Base-by-base conservation (phyloP, 345 rosid species). In the Toxicodendron radicans region DNA sequence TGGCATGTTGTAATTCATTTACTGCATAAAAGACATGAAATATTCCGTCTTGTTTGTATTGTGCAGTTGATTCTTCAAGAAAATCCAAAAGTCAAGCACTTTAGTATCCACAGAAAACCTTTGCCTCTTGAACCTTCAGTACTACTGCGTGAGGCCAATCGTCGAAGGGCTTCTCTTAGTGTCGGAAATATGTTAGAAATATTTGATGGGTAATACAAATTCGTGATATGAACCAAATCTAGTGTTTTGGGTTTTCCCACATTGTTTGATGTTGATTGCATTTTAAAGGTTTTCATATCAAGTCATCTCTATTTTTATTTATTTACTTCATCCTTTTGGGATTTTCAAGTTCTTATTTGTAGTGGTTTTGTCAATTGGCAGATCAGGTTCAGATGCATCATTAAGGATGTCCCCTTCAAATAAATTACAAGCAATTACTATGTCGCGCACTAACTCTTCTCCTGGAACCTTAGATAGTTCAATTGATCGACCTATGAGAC, bases 41-140 rank as follows among this genome's bases (percentile, higher is more conserved):
- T 46, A 1, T 8, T 33, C n/a, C 49, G 51, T 16, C 41, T 32
- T 48, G 8, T 73, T 76, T 41, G 21, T 66, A 63, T 70, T 79
- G 60, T 73, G 78, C 84, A 95, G 99, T 77, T 81, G 81, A 87
- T 95, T 71, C 98, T 95, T 79, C 98, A 90, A 85, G 86, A 81
- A 75, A 87, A 81, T 79, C 83, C 92, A 43, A 89, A 85, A 79
- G 81, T 72, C 73, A 91, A 88, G 86, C 92, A 87, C 87, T 95
- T 95, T 74, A 88, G 91, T 77, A 93, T 95, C 81, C 97, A 91
- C 73, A 87, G 88, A 81, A 95, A 88, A 80, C 86, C 87, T 63
- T 83, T 95, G 86, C 97, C 99, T 79, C 90, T 95, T 78, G 99
- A 95, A 85, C 99, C 99, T 72, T 87, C 96, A 73, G 86, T 90